Evolutionary conservation across 2,329 filamentous ascomycete species (phyloP).

Genomic region (Penicillium decumbens): DNA sequence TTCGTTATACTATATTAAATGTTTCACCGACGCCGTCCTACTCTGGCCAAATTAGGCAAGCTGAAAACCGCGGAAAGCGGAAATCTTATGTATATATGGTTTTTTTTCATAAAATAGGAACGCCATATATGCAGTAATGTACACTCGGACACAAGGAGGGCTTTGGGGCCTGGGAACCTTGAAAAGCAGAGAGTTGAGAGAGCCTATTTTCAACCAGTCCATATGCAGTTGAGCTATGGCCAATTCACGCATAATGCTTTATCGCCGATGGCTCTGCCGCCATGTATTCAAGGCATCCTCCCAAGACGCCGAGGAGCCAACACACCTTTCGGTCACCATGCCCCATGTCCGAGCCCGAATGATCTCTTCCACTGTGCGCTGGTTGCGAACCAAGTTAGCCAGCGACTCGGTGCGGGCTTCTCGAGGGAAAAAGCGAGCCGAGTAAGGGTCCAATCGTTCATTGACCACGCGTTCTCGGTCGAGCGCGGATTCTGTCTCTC

Average conservation of each 20-base stretch:
- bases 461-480: slow-evolving; percentile 72
- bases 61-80: neutral
- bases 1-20: no score
- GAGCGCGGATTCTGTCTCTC: slow-evolving; percentile 65
- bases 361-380: slow-evolving; percentile 71
- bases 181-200: neutral
- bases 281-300: slow-evolving; percentile 63
- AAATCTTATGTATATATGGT: neutral
- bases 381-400: slow-evolving; percentile 63
- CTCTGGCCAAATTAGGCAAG: neutral
- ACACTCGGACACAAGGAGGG: neutral
- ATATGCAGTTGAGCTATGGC: neutral
- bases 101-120: neutral
- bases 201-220: slow-evolving; percentile 3
- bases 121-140: slow-evolving; percentile 12
- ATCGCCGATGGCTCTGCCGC: slow-evolving; percentile 43
- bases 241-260: neutral
- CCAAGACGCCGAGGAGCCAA: slow-evolving; percentile 55
- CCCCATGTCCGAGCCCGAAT: slow-evolving; percentile 78
- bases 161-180: no score
- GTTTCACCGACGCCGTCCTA: no score
- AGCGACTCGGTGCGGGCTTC: slow-evolving; percentile 78
- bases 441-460: slow-evolving; percentile 89
- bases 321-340: slow-evolving; percentile 70
- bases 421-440: slow-evolving; percentile 66